Base-by-base conservation (phyloP, 2,329 filamentous ascomycete genomes). In the Coniochaeta sp. region DNA sequence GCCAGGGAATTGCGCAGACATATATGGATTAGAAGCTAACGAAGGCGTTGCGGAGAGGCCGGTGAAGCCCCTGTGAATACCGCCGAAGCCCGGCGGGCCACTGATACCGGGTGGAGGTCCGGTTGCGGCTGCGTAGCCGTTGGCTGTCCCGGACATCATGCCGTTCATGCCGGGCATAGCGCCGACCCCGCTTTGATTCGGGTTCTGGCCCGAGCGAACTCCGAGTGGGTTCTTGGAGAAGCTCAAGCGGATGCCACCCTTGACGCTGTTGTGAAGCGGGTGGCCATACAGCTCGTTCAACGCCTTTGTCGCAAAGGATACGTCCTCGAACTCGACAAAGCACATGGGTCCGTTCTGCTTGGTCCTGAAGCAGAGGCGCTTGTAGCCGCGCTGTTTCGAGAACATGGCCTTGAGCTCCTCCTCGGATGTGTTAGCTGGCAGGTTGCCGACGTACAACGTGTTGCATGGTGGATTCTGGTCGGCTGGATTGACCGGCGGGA, bases 401-500 rank as follows among this genome's bases (percentile, higher is more conserved):
- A 99, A 99, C 70, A 97, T 83, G 24, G 89, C 86, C 75, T 98
- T 98, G 60, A 99, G 83, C 73, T 98, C 95, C 70, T 98, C 93
- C 70, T 99, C 95, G 0, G 90, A 93, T 0, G 93, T 96, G 70
- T 96, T 90, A 60, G 93, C 85, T 0, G 93, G 95, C 50, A 99
- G 79, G 69, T 99, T 98, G n/a, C 95, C 93, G 22, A 99, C 93
- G 69, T 99, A 98, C 7, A 99, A 81, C 0, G 95, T 99, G 71
- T 99, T 98, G 81, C 95, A 98, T 0, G 95, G 95, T 1, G 93
- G 93, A 67, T 98, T 97, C 74, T 97, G 90, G 70, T 99, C 93
- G 14, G 93, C 93, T 0, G 93, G 93, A 66, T 98, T 98, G 62
- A 91, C 90, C 0, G 93, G 89, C 16, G 93, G 93, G 63, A 91